Conservation (phyloP, 345 rosid genomes). For the Acer negundo region DNA sequence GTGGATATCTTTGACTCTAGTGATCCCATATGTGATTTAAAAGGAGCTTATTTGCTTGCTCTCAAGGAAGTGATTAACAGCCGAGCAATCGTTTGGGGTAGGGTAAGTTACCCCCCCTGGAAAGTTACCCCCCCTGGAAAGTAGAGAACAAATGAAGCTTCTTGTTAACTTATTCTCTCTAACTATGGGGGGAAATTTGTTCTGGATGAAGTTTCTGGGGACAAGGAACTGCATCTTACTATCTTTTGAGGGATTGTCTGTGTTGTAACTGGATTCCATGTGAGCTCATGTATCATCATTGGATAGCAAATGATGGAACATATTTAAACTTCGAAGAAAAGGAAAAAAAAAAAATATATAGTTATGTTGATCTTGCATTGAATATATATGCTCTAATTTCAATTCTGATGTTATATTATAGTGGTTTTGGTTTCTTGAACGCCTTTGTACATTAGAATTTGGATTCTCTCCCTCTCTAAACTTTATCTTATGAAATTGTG, state of each 20-base stretch:
- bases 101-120: background rate
- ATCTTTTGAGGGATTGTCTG: background rate
- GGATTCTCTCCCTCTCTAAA: background rate
- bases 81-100: background rate
- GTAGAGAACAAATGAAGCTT: background rate
- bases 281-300: background rate
- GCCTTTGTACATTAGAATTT: background rate
- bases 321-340: background rate
- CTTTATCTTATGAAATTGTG: background rate
- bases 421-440: background rate
- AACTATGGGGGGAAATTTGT: background rate
- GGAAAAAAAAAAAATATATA: background rate
- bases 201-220: background rate
- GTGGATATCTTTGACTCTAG: background rate
- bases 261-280: background rate
- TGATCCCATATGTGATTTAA: background rate
- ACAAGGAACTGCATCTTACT: background rate
- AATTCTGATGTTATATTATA: background rate
- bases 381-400: background rate
- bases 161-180: background rate
- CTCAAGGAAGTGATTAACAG: background rate
- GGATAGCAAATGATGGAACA: background rate
- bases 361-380: background rate
- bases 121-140: no score
- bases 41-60: background rate